Evolutionary conservation across 352 stramenopile genomes (phyloP).

Genomic region (Phytophthora tentaculata): DNA sequence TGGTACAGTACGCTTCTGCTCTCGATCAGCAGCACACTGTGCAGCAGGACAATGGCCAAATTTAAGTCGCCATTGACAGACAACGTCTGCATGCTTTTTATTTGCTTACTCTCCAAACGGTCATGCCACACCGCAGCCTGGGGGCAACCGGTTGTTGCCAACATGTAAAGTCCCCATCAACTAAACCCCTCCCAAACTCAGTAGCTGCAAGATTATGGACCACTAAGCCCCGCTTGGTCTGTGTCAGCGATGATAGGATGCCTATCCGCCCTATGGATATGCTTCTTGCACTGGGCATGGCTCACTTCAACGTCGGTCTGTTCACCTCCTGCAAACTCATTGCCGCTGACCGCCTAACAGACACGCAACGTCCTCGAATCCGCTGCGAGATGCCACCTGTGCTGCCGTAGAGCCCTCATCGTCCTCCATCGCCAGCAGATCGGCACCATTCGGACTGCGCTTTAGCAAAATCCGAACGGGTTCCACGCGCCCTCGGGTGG

Average conservation of each 20-base stretch:
- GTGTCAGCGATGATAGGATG: conserved; percentile 12
- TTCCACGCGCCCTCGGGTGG: conserved; percentile 32
- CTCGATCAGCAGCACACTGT: background rate
- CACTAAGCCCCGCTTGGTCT: too few relatives aligned
- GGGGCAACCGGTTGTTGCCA: too few relatives aligned
- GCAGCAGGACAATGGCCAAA: conserved; percentile 4
- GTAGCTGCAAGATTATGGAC: too few relatives aligned
- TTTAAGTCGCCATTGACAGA: background rate
- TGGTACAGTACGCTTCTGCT: too few relatives aligned
- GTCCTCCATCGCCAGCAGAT: conserved; percentile 25
- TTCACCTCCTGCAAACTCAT: background rate
- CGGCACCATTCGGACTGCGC: background rate
- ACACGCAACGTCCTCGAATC: conserved; percentile 35
- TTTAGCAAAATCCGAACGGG: conserved; percentile 32
- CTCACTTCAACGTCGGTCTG: background rate
- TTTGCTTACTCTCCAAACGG: conserved; percentile 1
- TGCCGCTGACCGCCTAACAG: conserved; percentile 16
- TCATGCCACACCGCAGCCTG: too few relatives aligned
- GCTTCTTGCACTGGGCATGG: conserved; percentile 1
- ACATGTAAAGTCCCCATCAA: too few relatives aligned
- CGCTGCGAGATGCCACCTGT: conserved; percentile 32
- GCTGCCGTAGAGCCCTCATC: conserved; percentile 31
- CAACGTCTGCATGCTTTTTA: conserved; percentile 1
- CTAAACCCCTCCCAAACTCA: too few relatives aligned
- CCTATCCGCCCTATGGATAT: background rate